phyloP scores from a whole-genome alignment of 257 asterid genomes.

The Anisodus acutangulus region DNA sequence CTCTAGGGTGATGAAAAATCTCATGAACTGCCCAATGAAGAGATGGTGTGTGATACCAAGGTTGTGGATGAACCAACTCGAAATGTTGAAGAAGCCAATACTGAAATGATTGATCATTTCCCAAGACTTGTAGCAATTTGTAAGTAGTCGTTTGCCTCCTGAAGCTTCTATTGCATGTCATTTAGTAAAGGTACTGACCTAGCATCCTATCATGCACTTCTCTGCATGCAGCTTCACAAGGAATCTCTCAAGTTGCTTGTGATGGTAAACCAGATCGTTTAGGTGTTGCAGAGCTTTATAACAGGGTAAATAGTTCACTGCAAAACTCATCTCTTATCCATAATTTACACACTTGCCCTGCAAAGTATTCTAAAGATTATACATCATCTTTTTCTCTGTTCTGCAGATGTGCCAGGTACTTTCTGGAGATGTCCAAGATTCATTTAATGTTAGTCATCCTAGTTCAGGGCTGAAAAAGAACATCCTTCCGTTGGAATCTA shows the following conservation, averaged over 20 bases:
- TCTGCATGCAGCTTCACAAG: slow-evolving; percentile 67
- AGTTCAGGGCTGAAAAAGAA: slow-evolving; percentile 51
- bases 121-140: slow-evolving; percentile 68
- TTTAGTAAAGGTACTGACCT: slow-evolving; percentile 4
- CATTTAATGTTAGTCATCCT: slow-evolving; percentile 33
- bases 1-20: slow-evolving; percentile 66
- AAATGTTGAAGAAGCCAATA: slow-evolving; percentile 46
- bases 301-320: slow-evolving; percentile 56
- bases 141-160: slow-evolving; percentile 49
- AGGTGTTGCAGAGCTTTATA: slow-evolving; percentile 69
- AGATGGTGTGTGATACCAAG: slow-evolving; percentile 50
- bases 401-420: slow-evolving; percentile 67
- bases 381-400: slow-evolving; percentile 24
- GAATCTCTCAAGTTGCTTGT: slow-evolving; percentile 58
- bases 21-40: slow-evolving; percentile 48
- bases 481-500: slow-evolving; percentile 51
- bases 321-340: neutral
- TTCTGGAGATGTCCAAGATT: slow-evolving; percentile 48
- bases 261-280: slow-evolving; percentile 63
- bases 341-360: neutral
- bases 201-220: slow-evolving; percentile 7
- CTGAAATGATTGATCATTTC: slow-evolving; percentile 52
- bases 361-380: neutral
- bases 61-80: slow-evolving; percentile 47
- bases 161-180: slow-evolving; percentile 28